Evolutionary conservation across 2,329 filamentous ascomycete genomes (phyloP).

Genomic region (Ambrosiella beaveri): DNA sequence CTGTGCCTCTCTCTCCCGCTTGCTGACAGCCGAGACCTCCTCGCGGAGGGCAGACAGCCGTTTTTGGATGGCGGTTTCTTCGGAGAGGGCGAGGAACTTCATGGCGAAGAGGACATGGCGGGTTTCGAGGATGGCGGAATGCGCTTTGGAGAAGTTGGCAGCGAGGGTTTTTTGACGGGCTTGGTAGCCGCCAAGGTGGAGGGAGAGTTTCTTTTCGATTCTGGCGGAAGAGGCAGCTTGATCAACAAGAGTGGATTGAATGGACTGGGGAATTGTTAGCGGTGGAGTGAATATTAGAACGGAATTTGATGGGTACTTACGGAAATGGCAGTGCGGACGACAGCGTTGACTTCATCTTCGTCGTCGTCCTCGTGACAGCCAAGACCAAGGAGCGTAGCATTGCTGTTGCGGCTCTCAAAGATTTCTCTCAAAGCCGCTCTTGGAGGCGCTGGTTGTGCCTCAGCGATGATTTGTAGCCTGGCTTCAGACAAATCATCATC

Average conservation of each 20-base stretch:
- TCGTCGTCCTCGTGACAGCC: constrained; percentile 66
- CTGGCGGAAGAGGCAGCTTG: constrained; percentile 70
- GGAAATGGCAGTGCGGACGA: constrained; percentile 57
- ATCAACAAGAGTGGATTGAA: constrained; percentile 55
- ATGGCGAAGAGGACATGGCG: constrained; percentile 56
- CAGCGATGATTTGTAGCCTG: constrained; percentile 56
- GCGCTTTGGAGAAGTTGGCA: constrained; percentile 62
- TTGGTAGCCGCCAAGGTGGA: constrained; percentile 81
- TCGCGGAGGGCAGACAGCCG: constrained; percentile 59
- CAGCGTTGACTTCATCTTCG: constrained; percentile 45
- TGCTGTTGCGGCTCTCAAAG: constrained; percentile 36
- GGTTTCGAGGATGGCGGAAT: constrained; percentile 56
- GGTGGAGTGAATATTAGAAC: background rate
- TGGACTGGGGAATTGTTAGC: constrained; percentile 28
- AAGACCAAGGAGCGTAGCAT: constrained; percentile 55
- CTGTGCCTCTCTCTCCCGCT: constrained; percentile 77
- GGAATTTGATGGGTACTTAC: constrained; percentile 26
- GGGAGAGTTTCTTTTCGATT: constrained; percentile 78
- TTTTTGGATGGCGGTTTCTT: constrained; percentile 57
- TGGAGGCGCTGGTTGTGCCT: constrained; percentile 36
- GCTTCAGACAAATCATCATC: constrained; percentile 61
- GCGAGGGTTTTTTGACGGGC: constrained; percentile 65
- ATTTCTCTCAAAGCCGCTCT: constrained; percentile 34
- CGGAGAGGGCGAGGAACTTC: constrained; percentile 57
- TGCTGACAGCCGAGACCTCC: constrained; percentile 67